Evolutionary conservation across 2,329 filamentous ascomycete genomes (phyloP).

Genomic region (Phialocephala sp.): DNA sequence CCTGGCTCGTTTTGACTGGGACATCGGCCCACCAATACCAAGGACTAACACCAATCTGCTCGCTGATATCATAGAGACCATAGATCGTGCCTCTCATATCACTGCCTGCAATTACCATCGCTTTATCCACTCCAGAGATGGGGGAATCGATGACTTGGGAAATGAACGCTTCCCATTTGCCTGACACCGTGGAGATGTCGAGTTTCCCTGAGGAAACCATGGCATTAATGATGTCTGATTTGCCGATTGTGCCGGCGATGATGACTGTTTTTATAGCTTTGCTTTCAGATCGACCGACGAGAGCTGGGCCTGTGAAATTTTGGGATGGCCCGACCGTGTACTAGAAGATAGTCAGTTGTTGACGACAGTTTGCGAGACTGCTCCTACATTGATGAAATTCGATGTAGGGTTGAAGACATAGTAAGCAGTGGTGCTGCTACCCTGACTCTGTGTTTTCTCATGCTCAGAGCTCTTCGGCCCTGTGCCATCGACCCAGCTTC

Average conservation of each 20-base stretch:
- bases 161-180: slow-evolving; percentile 73
- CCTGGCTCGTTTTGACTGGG: slow-evolving; percentile 48
- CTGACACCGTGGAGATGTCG: slow-evolving; percentile 61
- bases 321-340: slow-evolving; percentile 50
- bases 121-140: slow-evolving; percentile 58
- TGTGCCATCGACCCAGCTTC: not conserved
- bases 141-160: slow-evolving; percentile 64
- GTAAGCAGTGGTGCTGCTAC: slow-evolving; percentile 33
- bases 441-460: slow-evolving; percentile 20
- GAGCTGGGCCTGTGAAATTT: slow-evolving; percentile 52
- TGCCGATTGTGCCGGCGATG: slow-evolving; percentile 71
- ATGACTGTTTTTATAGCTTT: slow-evolving; percentile 57
- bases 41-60: slow-evolving; percentile 75
- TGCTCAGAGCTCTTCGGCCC: slow-evolving; percentile 26
- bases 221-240: slow-evolving; percentile 64
- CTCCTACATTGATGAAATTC: slow-evolving; percentile 38
- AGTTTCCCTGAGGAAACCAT: slow-evolving; percentile 62
- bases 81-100: slow-evolving; percentile 71
- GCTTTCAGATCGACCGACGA: slow-evolving; percentile 31
- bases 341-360: slow-evolving; percentile 36
- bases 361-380: not conserved
- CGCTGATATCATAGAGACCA: slow-evolving; percentile 72
- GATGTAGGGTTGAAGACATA: slow-evolving; percentile 39
- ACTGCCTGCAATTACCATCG: slow-evolving; percentile 69
- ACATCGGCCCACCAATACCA: slow-evolving; percentile 66